These are phyloP conservation scores for Epichloe gansuensis DNA, from an alignment of 2,329 filamentous ascomycete species.

Conservation along the genomic window DNA sequence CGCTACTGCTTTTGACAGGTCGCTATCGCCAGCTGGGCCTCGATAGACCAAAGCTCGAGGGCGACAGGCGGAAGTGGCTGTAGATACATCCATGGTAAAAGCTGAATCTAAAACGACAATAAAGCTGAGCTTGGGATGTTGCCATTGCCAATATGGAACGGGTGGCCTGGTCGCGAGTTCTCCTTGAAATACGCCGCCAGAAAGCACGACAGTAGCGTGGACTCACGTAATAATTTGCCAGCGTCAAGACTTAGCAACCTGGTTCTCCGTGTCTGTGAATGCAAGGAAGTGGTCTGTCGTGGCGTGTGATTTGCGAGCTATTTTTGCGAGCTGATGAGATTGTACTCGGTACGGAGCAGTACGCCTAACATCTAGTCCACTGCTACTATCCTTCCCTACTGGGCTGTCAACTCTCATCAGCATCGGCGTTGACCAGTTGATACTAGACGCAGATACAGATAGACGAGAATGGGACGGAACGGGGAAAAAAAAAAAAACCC, in stretches of 20 bases:
- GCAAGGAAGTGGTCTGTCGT: neutral
- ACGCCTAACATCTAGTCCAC: neutral
- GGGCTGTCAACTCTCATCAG: neutral
- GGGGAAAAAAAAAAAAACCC: neutral
- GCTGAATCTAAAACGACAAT: neutral
- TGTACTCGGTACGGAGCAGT: neutral
- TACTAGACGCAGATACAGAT: neutral
- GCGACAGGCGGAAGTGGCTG: neutral
- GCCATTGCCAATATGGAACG: neutral
- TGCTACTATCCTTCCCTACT: neutral
- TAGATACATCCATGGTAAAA: neutral
- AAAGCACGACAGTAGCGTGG: no score
- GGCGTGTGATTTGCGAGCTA: neutral
- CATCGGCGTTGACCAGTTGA: neutral
- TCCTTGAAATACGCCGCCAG: neutral
- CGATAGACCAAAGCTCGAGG: conserved; percentile 13
- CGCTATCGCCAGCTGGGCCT: conserved; percentile 9
- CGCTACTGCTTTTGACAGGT: conserved; percentile 11
- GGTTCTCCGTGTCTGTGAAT: neutral
- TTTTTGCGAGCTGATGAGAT: neutral
- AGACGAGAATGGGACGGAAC: neutral
- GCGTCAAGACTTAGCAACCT: neutral
- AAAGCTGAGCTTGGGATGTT: neutral
- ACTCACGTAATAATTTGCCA: neutral
- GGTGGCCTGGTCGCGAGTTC: neutral